Base-by-base conservation (phyloP, 768 basidiomycete genomes). In the Boletus eberwhitei region DNA sequence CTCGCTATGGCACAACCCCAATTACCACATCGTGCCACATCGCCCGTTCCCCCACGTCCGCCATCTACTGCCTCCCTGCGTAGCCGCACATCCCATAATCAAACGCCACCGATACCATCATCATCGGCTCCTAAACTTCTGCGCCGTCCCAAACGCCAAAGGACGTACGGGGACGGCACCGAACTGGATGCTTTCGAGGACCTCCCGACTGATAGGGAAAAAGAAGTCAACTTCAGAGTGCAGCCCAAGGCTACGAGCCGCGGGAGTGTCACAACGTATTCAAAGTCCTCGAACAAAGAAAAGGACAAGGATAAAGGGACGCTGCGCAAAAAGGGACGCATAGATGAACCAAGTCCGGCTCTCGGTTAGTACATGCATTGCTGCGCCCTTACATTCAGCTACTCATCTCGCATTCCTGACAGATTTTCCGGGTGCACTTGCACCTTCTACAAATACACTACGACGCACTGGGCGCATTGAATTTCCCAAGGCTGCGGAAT, bases 151-250 rank as follows among this genome's bases (percentile, higher is more conserved):
- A 93, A 92, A 71, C 86, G 89, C 37, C 80, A 79, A 57, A 78
- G 83, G 49, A 82, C 82, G 14, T 93, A 87, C 63, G 90, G 90
- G 6, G 89, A 93, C 64, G 94, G 94, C 14, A 93, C 91, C 11
- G 94, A 96, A 68, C 74, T 97, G 49, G 94, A 97, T 63, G 84
- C 71, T 4, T 80, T 97, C 54, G 94, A 95, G 26, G 94, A 97
- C 69, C 79, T 96, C 39, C 86, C 85, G 8, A 90, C 91, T 11
- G 88, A 94, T 64, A 79, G 89, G 44, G 91, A 93, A 47, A 87
- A 88, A 63, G 89, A 92, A 70, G 79, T 81, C 49, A 81, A 76
- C 39, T 93, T 79, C 67, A 84, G 83, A 52, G 85, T 93, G 11
- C 84, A 87, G 57, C 87, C 90, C 24, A 90, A 85, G 69, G 79